Conservation (phyloP, 2,329 filamentous ascomycete species). For the Botrytis sinoallii region DNA sequence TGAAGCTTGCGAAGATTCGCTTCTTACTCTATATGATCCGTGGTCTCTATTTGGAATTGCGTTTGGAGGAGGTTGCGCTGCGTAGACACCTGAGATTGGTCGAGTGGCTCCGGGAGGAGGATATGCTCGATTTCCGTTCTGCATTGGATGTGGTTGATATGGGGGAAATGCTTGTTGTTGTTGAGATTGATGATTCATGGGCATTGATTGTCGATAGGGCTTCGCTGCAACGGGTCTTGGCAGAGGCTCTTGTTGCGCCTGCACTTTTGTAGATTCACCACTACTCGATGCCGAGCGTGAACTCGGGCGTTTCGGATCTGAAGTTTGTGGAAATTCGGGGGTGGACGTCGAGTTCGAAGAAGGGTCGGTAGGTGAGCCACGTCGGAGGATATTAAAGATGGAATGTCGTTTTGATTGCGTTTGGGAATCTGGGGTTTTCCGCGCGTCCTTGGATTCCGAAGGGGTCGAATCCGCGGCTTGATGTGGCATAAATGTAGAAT, state of each 20-base stretch:
- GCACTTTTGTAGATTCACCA: slow-evolving; percentile 33
- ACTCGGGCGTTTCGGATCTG: slow-evolving; percentile 26
- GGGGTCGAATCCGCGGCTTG: slow-evolving; percentile 23
- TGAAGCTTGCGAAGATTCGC: slow-evolving; percentile 57
- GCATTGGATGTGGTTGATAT: slow-evolving; percentile 44
- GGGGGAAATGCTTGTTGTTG: slow-evolving; percentile 44
- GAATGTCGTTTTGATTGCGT: slow-evolving; percentile 37
- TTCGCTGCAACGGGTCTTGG: slow-evolving; percentile 33
- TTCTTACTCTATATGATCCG: slow-evolving; percentile 52
- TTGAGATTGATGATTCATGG: slow-evolving; percentile 44
- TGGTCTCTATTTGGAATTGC: slow-evolving; percentile 40
- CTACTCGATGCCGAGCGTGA: slow-evolving; percentile 33
- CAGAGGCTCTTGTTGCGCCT: slow-evolving; percentile 26
- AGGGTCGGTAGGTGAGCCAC: slow-evolving; percentile 30
- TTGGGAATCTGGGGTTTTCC: slow-evolving; percentile 33
- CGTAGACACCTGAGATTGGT: slow-evolving; percentile 48
- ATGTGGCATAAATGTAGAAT: slow-evolving; percentile 18
- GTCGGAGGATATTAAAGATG: slow-evolving; percentile 39
- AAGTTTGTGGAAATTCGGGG: slow-evolving; percentile 23
- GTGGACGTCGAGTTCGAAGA: slow-evolving; percentile 21
- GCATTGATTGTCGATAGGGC: slow-evolving; percentile 44
- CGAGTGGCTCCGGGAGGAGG: slow-evolving; percentile 39
- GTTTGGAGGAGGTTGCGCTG: slow-evolving; percentile 41
- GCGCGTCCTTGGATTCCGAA: slow-evolving; percentile 30
- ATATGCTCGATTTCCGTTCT: slow-evolving; percentile 39